These are phyloP conservation scores for Hysterium pulicare DNA, from an alignment of 2,329 filamentous ascomycete genomes.

Conservation along the genomic window DNA sequence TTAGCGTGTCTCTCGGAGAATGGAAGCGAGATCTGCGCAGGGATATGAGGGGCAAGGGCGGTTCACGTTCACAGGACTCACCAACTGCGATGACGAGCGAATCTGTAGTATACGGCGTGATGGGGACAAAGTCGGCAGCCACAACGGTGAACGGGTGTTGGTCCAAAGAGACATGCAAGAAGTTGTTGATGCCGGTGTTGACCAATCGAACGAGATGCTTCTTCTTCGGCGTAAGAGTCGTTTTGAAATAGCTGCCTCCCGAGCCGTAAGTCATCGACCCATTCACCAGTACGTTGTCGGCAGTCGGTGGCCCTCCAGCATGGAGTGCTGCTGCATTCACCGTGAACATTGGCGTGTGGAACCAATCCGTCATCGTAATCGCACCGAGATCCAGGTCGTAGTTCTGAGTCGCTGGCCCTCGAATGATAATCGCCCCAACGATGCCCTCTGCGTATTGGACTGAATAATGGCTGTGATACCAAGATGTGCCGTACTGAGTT, in stretches of 20 bases:
- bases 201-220: conserved; percentile 44
- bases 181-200: conserved; percentile 39
- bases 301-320: conserved; percentile 36
- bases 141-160: conserved; percentile 44
- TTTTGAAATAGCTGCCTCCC: conserved; percentile 33
- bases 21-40: no score
- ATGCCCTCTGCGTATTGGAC: conserved; percentile 36
- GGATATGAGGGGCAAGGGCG: neutral
- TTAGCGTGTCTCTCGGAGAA: neutral
- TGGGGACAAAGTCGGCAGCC: conserved; percentile 42
- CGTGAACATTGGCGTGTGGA: conserved; percentile 25
- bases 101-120: conserved; percentile 39
- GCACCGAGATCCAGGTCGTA: conserved; percentile 40
- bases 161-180: conserved; percentile 38
- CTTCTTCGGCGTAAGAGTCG: conserved; percentile 37
- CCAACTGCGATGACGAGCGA: conserved; percentile 34
- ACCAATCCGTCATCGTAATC: conserved; percentile 41
- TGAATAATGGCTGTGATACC: conserved; percentile 30
- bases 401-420: conserved; percentile 35
- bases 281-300: conserved; percentile 51
- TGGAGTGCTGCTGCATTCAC: conserved; percentile 35
- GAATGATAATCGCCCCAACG: conserved; percentile 38
- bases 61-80: conserved; percentile 18
- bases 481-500: conserved; percentile 35
- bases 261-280: conserved; percentile 51